phyloP scores from a whole-genome alignment of 192 early-diverging fungal genomes.

The Oehlia diaphana region DNA sequence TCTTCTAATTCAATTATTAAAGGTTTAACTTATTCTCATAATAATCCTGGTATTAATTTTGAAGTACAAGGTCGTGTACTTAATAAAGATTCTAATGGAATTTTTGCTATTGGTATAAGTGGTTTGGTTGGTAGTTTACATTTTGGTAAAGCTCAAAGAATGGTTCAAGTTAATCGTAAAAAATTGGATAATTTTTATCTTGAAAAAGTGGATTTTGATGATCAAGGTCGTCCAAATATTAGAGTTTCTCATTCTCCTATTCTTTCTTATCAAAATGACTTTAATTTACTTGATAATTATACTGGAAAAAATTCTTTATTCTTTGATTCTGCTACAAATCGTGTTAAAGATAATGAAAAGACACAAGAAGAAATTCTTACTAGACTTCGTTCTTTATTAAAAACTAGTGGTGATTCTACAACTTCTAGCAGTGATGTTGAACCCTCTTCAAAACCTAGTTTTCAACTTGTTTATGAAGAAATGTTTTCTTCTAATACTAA shows the following conservation, averaged over 20 bases:
- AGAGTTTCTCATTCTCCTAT: slow-evolving; percentile 31
- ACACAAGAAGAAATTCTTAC: neutral
- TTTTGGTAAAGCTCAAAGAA: slow-evolving; percentile 25
- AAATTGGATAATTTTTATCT: slow-evolving; percentile 61
- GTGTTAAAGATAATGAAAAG: neutral
- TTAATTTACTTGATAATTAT: neutral
- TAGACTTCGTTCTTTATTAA: neutral
- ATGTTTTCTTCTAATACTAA: neutral
- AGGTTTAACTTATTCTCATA: slow-evolving; percentile 32
- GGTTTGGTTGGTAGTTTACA: slow-evolving; percentile 62
- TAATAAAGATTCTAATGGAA: slow-evolving; percentile 34
- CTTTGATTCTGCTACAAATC: neutral
- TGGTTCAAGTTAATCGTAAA: slow-evolving; percentile 32
- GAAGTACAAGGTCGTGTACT: slow-evolving; percentile 68
- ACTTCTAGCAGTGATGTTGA: neutral
- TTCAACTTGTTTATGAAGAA: neutral
- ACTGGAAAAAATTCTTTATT: neutral
- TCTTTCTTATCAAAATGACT: neutral
- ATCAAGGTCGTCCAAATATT: slow-evolving; percentile 49
- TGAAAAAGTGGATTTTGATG: slow-evolving; percentile 52
- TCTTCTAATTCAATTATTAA: neutral
- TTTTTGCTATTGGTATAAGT: slow-evolving; percentile 61
- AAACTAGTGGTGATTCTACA: neutral
- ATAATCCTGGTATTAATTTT: slow-evolving; percentile 41
- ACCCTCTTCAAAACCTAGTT: neutral